These are phyloP conservation scores for Chlorella ohadii DNA, from an alignment of 139 green algal species.

Conservation along the genomic window DNA sequence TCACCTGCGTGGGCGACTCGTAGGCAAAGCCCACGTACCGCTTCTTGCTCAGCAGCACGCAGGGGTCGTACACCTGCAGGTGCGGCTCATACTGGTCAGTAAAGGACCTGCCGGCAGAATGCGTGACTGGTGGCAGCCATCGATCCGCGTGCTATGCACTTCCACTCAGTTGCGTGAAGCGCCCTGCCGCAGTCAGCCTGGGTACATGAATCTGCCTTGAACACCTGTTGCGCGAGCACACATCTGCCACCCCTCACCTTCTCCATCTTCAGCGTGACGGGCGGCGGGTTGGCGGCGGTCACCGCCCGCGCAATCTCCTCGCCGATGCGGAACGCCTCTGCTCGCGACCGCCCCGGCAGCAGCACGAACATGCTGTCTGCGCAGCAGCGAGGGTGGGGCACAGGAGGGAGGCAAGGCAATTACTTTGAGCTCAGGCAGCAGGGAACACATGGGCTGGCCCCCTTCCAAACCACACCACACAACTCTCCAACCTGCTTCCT, in stretches of 20 bases:
- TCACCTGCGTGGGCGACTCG: slow-evolving; percentile 76
- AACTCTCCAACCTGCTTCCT: too few relatives aligned
- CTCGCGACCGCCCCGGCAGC: slow-evolving; percentile 75
- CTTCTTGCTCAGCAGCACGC: slow-evolving; percentile 97
- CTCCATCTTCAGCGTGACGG: slow-evolving; percentile 95
- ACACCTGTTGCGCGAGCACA: too few relatives aligned
- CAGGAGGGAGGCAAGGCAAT: background rate
- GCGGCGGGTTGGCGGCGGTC: slow-evolving; percentile 88
- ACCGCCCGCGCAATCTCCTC: slow-evolving; percentile 88
- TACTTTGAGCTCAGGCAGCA: too few relatives aligned
- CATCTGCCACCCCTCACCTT: slow-evolving; percentile 87
- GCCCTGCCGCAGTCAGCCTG: too few relatives aligned
- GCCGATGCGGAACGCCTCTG: slow-evolving; percentile 87
- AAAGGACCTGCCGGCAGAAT: too few relatives aligned
- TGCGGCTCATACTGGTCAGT: background rate
- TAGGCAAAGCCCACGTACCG: slow-evolving; percentile 95
- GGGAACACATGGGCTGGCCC: too few relatives aligned
- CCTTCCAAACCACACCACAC: too few relatives aligned
- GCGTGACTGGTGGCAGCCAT: too few relatives aligned
- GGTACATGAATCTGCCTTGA: too few relatives aligned
- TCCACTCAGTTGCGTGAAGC: too few relatives aligned
- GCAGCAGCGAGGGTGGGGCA: background rate
- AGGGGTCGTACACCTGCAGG: slow-evolving; percentile 89
- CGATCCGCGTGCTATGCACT: too few relatives aligned
- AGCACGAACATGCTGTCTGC: slow-evolving; percentile 94